These are phyloP conservation scores for Narthecium ossifragum DNA, from an alignment of 106 monocot species.

Conservation along the genomic window DNA sequence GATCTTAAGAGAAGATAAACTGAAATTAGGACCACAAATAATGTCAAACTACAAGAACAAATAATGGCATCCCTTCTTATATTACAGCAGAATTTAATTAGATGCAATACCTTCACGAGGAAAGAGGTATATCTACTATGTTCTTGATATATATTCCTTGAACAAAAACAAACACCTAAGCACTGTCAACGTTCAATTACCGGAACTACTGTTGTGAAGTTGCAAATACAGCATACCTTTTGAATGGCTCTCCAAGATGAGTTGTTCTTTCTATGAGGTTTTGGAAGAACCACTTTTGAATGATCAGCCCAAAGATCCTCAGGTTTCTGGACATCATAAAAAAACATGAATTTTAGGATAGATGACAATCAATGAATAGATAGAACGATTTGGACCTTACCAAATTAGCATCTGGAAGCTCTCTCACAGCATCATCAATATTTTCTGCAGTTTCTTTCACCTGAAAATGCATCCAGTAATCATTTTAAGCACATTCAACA, in stretches of 20 bases:
- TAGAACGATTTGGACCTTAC: conserved; percentile 33
- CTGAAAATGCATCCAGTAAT: conserved; percentile 29
- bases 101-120: no score
- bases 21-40: no score
- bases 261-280: conserved; percentile 73
- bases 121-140: no score
- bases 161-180: no score
- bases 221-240: conserved; percentile 48
- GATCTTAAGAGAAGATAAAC: no score
- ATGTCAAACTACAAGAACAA: no score
- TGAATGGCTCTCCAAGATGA: conserved; percentile 87
- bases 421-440: conserved; percentile 89
- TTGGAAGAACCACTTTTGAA: conserved; percentile 75
- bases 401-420: conserved; percentile 95
- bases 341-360: background rate
- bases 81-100: no score
- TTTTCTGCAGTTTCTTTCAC: conserved; percentile 97
- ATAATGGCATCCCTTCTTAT: no score
- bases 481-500: no score
- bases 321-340: conserved; percentile 53
- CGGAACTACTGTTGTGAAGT: no score
- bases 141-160: no score
- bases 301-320: conserved; percentile 94
- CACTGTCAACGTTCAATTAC: no score
- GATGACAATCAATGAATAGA: background rate